Base-by-base conservation (phyloP, 371 early-diverging fungal genomes). In the Dinochytrium kinnereticum region DNA sequence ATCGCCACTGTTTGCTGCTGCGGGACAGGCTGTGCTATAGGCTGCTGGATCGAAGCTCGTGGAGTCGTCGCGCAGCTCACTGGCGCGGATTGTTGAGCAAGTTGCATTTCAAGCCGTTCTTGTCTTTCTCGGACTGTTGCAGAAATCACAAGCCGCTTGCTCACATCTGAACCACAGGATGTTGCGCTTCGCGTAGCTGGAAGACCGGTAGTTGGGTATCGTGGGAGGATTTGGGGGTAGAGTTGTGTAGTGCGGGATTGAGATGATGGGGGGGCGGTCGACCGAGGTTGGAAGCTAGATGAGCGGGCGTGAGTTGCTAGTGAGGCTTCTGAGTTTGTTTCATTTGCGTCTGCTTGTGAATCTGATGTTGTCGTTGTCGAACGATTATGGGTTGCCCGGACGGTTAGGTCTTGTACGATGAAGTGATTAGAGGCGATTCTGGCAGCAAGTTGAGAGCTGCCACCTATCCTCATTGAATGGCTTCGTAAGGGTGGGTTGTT, bases 371-470 rank as follows among this genome's bases (percentile, higher is more conserved):
- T 34, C 64, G 44, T 7, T 7, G 19, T 44, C 13, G 44, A 44
- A 19, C 19, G 44, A 13, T 57, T 7, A 57, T 5, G 57, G 57
- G 21, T 55, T 10, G 26, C 7, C 26, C 38, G 64, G 65, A 10
- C 34, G 36, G 15, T 66, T 1, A 65, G 67, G 40, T 72, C 72
- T 55, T 72, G 72, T 36, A 72, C 72, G 7, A 72, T 72, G 44
- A 72, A 72, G 36, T 65, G 65, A 57, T 72, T 72, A 39, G 51
- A 38, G 15, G 72, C 72, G 19, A 72, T 51, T 0, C 72, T 66
- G 26, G 66, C 5, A 5, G 64, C 19, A 36, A 64, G 26, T 3
- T 15, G 10, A 33, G 2, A 36, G 10, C 37, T 34, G 21, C 33
- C 26, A 24, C 64, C 64, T 28, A 44, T 44, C 19, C 44, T 44